Percentiles rank a stretch among this genome's conserved stretches.
These are phyloP conservation scores for Patellifolia procumbens DNA, from an alignment of 179 eudicot genomes.

Conservation along the genomic window DNA sequence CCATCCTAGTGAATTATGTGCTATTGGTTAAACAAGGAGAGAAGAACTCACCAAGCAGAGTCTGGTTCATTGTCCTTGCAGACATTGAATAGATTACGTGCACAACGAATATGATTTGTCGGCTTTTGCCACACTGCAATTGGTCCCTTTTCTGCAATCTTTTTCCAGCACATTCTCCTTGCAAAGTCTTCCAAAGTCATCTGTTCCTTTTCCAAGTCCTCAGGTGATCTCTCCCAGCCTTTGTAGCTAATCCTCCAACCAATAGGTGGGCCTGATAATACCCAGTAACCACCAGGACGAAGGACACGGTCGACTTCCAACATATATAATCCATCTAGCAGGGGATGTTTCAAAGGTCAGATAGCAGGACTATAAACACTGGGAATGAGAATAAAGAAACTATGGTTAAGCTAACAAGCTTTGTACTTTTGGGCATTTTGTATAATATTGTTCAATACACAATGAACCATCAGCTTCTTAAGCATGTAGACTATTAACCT, in stretches of 20 bases:
- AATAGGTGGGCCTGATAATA: conserved; percentile 79
- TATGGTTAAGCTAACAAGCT: neutral
- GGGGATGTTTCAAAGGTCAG: conserved; percentile 24
- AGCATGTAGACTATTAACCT: neutral
- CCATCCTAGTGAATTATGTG: neutral
- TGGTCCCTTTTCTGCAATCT: conserved; percentile 43
- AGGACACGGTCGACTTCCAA: conserved; percentile 74
- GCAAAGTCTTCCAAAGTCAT: conserved; percentile 52
- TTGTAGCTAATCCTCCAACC: conserved; percentile 50
- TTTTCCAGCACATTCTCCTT: conserved; percentile 64
- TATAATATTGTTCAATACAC: no score
- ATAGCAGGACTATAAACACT: neutral
- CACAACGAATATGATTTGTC: conserved; percentile 59
- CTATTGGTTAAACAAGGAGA: neutral
- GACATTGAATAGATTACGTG: conserved; percentile 36
- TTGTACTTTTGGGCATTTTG: neutral
- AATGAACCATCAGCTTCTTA: neutral
- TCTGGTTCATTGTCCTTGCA: conserved; percentile 50
- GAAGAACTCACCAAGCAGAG: conserved; percentile 53
- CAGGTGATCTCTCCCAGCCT: conserved; percentile 50
- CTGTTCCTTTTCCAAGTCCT: conserved; percentile 55
- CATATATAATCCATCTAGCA: conserved; percentile 66
- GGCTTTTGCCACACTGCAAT: conserved; percentile 74
- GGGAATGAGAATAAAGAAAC: neutral
- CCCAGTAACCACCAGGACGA: conserved; percentile 87